Evolutionary conservation across 805 yeast genomes (phyloP), one percentile per base, ranked within the genome.

Genomic region (Schwanniomyces yamadae): DNA sequence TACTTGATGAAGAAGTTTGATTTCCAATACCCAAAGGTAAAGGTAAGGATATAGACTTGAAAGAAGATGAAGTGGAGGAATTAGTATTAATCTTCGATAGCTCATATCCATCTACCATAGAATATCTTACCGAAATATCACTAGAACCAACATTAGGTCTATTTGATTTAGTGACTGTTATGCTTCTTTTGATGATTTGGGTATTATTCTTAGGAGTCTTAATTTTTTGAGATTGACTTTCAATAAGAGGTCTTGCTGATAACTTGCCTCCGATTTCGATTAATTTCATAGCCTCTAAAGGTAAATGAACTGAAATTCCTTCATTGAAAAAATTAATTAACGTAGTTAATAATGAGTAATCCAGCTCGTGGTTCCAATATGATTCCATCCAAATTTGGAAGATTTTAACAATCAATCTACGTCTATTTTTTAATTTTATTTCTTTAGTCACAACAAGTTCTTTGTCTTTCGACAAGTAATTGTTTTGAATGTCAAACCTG

Each of bases 371-470:
- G 44, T 80, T 77, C 96, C 96, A 91, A 55, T 84, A 89, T 34
- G 93, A 82, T 57, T 88, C 95, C 57, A 91, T 63, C 99, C 99
- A 91, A 23, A 77, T 66, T 55, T 80, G 84, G 53, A 89, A 77
- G 56, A 83, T 70, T 45, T 75, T 77, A 46, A 82, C 78, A 25
- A 88, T 79, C 31, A 83, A 60, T 42, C 78, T 77, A 52, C 91
- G 66, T 55, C 93, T 72, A 44, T 72, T 80, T 49, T 75, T 78
- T 25, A 77, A 44, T 44, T 49, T 57, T 7, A 65, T 53, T 31
- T 63, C 67, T 23, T 40, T 36, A 40, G 57, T 53, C 4, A 54
- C 42, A 23, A 61, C 60, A 1, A 40, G 29, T 5, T 36, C 38
- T 4, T 40, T 37, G 4, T 29, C 28, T 3, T 24, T 33, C 14